These are phyloP conservation scores for Candida neerlandica DNA, from an alignment of 1,139 yeast genomes.

Conservation along the genomic window DNA sequence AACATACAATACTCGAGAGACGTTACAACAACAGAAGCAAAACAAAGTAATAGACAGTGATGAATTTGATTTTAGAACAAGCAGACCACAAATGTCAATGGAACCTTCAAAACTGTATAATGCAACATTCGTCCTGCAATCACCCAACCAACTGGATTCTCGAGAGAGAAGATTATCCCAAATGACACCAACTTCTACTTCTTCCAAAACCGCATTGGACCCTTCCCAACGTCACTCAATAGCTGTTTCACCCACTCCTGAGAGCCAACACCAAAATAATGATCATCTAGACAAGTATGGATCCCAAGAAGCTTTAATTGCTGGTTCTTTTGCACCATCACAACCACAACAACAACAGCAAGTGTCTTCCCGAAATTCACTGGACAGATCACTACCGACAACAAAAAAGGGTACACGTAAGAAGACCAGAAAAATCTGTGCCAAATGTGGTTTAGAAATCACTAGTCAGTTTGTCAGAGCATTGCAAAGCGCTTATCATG, in stretches of 20 bases:
- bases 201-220: constrained; percentile 4
- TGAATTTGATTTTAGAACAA: constrained; percentile 12
- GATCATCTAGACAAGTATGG: background rate
- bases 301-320: background rate
- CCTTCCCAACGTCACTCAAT: constrained; percentile 21
- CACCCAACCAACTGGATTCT: background rate
- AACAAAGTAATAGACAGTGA: constrained; percentile 9
- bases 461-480: constrained; percentile 88
- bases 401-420: constrained; percentile 15
- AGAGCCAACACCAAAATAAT: constrained; percentile 3
- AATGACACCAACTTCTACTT: background rate
- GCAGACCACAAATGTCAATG: background rate
- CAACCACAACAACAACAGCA: background rate
- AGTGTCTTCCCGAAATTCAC: constrained; percentile 2
- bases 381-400: constrained; percentile 1
- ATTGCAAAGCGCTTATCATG: constrained; percentile 75
- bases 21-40: constrained; percentile 5
- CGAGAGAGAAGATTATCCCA: background rate
- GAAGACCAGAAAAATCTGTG: constrained; percentile 50
- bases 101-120: background rate
- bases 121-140: background rate
- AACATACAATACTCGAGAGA: constrained; percentile 6
- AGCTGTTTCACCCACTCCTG: constrained; percentile 20
- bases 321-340: constrained; percentile 32
- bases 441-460: constrained; percentile 65